A percentile compares a stretch with the other conserved stretches of the same genome.
Evolutionary conservation across 2,329 filamentous ascomycete genomes (phyloP).

Genomic region (Cladophialophora bantiana): DNA sequence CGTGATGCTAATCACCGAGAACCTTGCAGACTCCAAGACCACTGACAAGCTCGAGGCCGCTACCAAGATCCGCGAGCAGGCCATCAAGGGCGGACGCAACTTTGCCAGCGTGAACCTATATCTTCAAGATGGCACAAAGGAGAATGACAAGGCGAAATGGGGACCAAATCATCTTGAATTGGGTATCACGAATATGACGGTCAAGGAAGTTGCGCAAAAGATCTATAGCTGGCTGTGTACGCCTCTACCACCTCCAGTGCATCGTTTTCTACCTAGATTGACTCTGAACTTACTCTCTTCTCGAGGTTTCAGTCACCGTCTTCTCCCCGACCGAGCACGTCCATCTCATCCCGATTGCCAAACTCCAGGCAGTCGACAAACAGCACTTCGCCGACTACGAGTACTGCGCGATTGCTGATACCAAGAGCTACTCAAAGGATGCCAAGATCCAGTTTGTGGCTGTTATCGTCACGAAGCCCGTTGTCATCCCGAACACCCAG

Average conservation of each 20-base stretch:
- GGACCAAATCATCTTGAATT: slow-evolving; percentile 39
- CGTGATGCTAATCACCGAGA: slow-evolving; percentile 25
- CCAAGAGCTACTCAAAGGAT: slow-evolving; percentile 25
- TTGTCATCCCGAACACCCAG: slow-evolving; percentile 30
- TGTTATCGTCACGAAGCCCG: slow-evolving; percentile 31
- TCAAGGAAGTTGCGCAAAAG: slow-evolving; percentile 29
- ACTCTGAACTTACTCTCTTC: neutral
- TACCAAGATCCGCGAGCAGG: slow-evolving; percentile 23
- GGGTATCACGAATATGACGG: slow-evolving; percentile 19
- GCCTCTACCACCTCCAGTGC: neutral
- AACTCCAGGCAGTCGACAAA: slow-evolving; percentile 34
- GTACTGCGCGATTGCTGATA: slow-evolving; percentile 37
- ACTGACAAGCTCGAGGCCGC: slow-evolving; percentile 27
- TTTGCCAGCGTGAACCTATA: slow-evolving; percentile 36
- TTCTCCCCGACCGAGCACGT: slow-evolving; percentile 36
- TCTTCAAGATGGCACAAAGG: slow-evolving; percentile 8
- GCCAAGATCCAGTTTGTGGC: slow-evolving; percentile 40
- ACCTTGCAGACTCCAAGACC: slow-evolving; percentile 23
- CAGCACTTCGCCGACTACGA: slow-evolving; percentile 33
- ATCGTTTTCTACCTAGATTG: neutral
- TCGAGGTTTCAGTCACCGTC: slow-evolving; percentile 30
- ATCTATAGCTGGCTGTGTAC: slow-evolving; percentile 39
- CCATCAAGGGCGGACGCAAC: slow-evolving; percentile 35
- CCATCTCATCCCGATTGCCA: slow-evolving; percentile 34
- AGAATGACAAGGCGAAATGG: slow-evolving; percentile 20